Conservation (phyloP, 1,284 basidiomycete genomes). For the Irpex sp. region DNA sequence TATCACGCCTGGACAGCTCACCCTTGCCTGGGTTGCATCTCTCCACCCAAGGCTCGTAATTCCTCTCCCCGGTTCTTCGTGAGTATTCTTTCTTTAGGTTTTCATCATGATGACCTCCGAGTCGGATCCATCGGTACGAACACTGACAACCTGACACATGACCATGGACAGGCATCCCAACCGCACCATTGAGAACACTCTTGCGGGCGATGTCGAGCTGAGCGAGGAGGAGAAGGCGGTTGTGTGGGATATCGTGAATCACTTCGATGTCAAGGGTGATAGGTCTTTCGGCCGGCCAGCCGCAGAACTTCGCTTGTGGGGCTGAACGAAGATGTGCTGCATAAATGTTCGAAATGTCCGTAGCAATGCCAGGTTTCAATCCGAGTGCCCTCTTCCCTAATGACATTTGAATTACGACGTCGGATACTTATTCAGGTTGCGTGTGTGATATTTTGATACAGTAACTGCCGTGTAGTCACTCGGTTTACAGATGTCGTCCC, state of each 20-base stretch:
- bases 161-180: constrained; percentile 24
- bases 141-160: too few species aligned
- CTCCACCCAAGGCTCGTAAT: constrained; percentile 42
- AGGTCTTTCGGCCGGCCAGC: constrained; percentile 26
- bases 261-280: constrained; percentile 27
- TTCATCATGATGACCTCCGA: not conserved
- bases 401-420: too few species aligned
- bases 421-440: too few species aligned
- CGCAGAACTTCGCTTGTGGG: constrained; percentile 24
- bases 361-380: too few species aligned
- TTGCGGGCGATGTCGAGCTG: constrained; percentile 39
- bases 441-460: too few species aligned
- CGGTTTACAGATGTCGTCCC: too few species aligned
- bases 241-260: constrained; percentile 28
- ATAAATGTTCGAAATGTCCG: too few species aligned
- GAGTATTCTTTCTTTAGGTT: constrained; percentile 16
- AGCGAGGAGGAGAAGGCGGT: constrained; percentile 35
- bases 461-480: too few species aligned
- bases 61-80: constrained; percentile 55
- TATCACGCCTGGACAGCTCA: constrained; percentile 53
- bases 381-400: too few species aligned
- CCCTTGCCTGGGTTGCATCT: constrained; percentile 56
- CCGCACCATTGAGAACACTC: constrained; percentile 46
- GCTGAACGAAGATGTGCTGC: constrained; percentile 10
- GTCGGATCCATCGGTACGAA: not conserved